A percentile compares a stretch with the other conserved stretches of the same genome.
Conservation (phyloP, 1,284 basidiomycete genomes). For the Ceratobasidium theobromae region DNA sequence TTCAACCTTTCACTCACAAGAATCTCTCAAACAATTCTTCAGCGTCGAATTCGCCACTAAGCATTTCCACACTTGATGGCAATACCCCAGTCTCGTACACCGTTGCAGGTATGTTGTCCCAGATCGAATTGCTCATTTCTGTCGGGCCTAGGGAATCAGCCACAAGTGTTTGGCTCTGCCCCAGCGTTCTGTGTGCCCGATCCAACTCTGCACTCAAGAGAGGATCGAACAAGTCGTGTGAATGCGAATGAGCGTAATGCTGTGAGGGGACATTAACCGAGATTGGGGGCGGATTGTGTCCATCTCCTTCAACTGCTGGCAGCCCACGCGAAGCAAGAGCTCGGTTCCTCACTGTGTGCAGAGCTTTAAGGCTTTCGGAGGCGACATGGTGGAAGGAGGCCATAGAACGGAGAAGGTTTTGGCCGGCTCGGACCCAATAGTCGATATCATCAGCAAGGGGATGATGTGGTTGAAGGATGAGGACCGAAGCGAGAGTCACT, state of each 20-base stretch:
- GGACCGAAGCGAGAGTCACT: conserved; percentile 26
- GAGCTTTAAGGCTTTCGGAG: conserved; percentile 23
- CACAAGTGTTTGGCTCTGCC: conserved; percentile 2
- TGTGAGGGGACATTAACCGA: conserved; percentile 10
- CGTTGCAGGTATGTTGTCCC: conserved; percentile 2
- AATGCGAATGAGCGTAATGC: conserved; percentile 6
- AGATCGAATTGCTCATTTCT: conserved; percentile 10
- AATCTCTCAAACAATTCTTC: conserved; percentile 26
- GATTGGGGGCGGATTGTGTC: conserved; percentile 1
- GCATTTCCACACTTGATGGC: conserved; percentile 27
- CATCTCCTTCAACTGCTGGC: conserved; percentile 6
- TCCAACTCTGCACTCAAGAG: conserved; percentile 21
- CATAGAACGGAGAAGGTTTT: conserved; percentile 18
- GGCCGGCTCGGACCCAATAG: conserved; percentile 21
- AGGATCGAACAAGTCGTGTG: conserved; percentile 17
- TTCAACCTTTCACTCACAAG: background rate
- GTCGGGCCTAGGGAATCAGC: conserved; percentile 21
- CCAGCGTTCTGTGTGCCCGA: conserved; percentile 18
- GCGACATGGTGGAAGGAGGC: conserved; percentile 22
- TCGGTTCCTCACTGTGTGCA: conserved; percentile 13
- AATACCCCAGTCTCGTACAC: conserved; percentile 23
- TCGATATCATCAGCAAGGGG: conserved; percentile 26
- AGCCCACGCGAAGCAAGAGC: conserved; percentile 9
- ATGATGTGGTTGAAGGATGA: conserved; percentile 22
- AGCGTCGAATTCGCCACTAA: conserved; percentile 21